A percentile compares a stretch with the other conserved stretches of the same genome.
Evolutionary conservation across 768 basidiomycete species (phyloP).

Genomic region (Mrakia gelida): DNA sequence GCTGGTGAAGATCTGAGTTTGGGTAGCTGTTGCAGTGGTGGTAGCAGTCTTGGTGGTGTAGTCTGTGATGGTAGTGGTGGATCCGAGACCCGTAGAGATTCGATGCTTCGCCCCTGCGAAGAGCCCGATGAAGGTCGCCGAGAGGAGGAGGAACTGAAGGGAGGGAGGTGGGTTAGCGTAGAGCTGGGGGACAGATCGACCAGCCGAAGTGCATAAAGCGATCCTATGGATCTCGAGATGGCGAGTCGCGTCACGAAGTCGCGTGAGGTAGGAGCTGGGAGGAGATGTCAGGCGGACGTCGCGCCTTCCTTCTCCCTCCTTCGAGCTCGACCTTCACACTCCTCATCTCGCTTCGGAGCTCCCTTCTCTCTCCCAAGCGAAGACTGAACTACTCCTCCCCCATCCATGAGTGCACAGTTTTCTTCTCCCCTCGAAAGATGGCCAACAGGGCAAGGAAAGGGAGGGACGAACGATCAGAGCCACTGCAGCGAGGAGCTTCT

Average conservation of each 20-base stretch:
- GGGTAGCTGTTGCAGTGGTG: background rate
- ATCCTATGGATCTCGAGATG: too few relatives aligned
- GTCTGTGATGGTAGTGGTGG: constrained; percentile 26
- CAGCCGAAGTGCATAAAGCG: too few relatives aligned
- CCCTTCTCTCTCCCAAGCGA: too few relatives aligned
- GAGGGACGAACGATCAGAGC: constrained; percentile 48
- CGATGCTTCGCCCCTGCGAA: constrained; percentile 85
- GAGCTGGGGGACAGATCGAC: too few relatives aligned
- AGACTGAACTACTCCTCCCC: too few relatives aligned
- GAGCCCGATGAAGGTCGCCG: constrained; percentile 84
- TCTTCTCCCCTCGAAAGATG: background rate
- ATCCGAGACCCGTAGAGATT: constrained; percentile 49
- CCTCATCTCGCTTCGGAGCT: too few relatives aligned
- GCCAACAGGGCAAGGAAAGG: background rate
- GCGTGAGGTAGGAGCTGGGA: too few relatives aligned
- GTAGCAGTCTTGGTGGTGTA: background rate
- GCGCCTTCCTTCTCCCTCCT: too few relatives aligned
- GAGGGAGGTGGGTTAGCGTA: background rate
- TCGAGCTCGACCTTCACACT: background rate
- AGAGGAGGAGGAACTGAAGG: constrained; percentile 59
- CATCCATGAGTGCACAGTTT: too few relatives aligned
- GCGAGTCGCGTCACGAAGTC: too few relatives aligned
- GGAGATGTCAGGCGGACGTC: too few relatives aligned
- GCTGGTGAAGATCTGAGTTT: constrained; percentile 8
- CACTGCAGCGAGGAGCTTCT: constrained; percentile 72